Evolutionary conservation across 371 early-diverging fungal genomes (phyloP), one percentile per base, ranked within the genome.

Genomic region (Funneliformis caledonium): DNA sequence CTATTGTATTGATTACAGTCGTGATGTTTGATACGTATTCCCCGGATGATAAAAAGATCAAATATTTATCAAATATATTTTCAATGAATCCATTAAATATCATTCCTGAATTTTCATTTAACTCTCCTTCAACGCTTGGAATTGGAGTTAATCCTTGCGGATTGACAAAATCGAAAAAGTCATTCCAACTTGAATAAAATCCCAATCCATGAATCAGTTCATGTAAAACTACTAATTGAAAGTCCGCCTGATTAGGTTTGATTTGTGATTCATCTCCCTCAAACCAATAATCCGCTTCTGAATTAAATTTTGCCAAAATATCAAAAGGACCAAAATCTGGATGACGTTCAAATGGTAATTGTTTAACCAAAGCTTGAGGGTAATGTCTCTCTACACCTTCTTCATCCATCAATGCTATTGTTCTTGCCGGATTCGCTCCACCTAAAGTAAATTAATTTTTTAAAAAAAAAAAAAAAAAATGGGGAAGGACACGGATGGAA

Each of bases 121-220:
- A 1, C 37, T 37, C 37, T 37, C 37, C 37, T 37, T 14, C 22
- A 19, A 19, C 31, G 11, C 26, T 43, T 31, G 70, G 70, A 47
- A 26, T 10, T 12, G 84, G 84, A 12, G 75, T 82, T 6, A 84
- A 52, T 19, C 76, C 83, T 47, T 70, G 52, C 14, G 69, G 72
- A 16, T 48, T 50, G 9, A 60, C 56, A 76, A 69, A 26, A 6
- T 82, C 42, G 26, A 87, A 73, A 42, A 83, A 80, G 42, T 86
- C 78, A 22, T 82, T 81, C 87, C 90, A 89, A 33, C 83, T 82
- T 1, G 89, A 86, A 48, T 87, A 85, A 74, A 91, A 90, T 2
- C 91, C 92, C 16, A 92, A 77, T 2, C 92, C 92, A 82, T 92
- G 92, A 59, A 91, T 86, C 7, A 92, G 84, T 81, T 92, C 92